Evolutionary conservation across 257 asterid species (phyloP).

Genomic region (Solanum stenotomum): DNA sequence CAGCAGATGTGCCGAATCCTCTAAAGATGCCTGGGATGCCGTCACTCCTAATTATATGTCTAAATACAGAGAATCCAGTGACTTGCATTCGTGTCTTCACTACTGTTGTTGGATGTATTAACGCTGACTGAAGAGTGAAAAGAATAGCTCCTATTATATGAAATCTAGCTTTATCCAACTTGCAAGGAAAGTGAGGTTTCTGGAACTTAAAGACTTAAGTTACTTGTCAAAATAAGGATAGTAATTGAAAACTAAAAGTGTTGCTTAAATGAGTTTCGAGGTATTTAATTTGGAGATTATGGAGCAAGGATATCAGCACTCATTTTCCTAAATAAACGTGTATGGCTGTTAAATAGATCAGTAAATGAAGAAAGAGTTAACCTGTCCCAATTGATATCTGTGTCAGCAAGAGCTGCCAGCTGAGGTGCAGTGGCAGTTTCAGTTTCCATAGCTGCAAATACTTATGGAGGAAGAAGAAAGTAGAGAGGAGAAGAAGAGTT

Average conservation of each 20-base stretch:
- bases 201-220: too few relatives aligned
- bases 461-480: background rate
- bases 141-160: slow-evolving; percentile 85
- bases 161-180: slow-evolving; percentile 86
- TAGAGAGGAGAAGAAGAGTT: background rate
- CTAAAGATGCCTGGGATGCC: slow-evolving; percentile 71
- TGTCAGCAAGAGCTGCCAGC: slow-evolving; percentile 68
- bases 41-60: slow-evolving; percentile 40
- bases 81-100: slow-evolving; percentile 97
- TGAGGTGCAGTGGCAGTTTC: slow-evolving; percentile 32
- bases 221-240: too few relatives aligned
- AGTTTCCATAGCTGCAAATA: slow-evolving; percentile 27
- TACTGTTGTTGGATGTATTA: slow-evolving; percentile 86
- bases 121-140: slow-evolving; percentile 76
- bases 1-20: slow-evolving; percentile 88
- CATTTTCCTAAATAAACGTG: too few relatives aligned
- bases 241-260: too few relatives aligned
- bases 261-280: too few relatives aligned
- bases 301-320: too few relatives aligned
- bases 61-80: slow-evolving; percentile 58
- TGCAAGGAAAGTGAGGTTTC: background rate
- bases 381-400: slow-evolving; percentile 88
- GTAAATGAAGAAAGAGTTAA: too few relatives aligned
- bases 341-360: too few relatives aligned
- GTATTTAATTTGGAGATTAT: too few relatives aligned